Conservation (phyloP, 169 alveolate species). For the Perkinsus olseni region DNA sequence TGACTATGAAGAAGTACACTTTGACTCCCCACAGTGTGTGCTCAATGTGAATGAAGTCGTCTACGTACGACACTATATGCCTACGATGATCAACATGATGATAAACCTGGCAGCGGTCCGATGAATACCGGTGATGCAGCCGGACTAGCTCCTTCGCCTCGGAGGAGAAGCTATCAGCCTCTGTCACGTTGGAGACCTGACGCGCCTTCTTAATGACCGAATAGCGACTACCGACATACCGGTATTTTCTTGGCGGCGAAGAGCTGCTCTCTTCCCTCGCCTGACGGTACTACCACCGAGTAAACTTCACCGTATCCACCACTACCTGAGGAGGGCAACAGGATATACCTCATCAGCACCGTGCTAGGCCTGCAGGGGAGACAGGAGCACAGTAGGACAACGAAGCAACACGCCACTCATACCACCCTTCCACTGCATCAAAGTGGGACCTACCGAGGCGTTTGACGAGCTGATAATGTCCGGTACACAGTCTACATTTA, state of each 20-base stretch:
- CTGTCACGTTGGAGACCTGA: constrained; percentile 6
- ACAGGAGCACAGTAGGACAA: not conserved
- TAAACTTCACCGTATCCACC: constrained; percentile 33
- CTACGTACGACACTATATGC: constrained; percentile 17
- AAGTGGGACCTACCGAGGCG: not conserved
- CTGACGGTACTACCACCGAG: not conserved
- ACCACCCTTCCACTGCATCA: not conserved
- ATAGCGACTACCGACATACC: not conserved
- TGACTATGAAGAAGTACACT: constrained; percentile 13
- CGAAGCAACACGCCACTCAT: no score
- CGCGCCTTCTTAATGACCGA: no score
- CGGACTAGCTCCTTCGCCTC: constrained; percentile 15
- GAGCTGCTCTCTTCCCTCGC: not conserved
- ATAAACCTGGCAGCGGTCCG: not conserved
- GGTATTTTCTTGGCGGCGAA: constrained; percentile 14
- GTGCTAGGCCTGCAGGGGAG: no score
- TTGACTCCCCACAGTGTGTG: constrained; percentile 13
- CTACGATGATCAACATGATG: not conserved
- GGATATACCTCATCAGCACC: no score
- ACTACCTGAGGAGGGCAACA: constrained; percentile 7
- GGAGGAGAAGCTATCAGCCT: constrained; percentile 15
- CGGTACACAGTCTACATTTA: constrained; percentile 20
- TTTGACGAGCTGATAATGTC: not conserved
- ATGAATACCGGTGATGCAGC: not conserved
- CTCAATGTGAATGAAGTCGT: constrained; percentile 24